Conservation (phyloP, 83 land plant genomes). For the Diphasiastrum complanatum region DNA sequence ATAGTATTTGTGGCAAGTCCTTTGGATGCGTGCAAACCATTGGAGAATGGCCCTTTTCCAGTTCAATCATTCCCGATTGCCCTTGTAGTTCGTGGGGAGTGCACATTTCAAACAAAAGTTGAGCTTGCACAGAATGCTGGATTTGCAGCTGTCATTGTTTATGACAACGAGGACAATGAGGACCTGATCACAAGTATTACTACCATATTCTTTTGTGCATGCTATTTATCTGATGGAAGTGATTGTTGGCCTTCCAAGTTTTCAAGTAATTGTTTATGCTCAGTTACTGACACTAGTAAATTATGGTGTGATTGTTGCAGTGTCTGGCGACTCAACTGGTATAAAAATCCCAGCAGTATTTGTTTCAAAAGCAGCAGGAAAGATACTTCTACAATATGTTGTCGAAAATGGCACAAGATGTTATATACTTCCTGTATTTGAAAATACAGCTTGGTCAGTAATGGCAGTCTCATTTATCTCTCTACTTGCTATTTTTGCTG, state of each 20-base stretch:
- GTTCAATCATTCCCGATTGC: neutral
- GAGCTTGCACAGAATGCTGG: constrained; percentile 23
- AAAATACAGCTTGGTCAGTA: neutral
- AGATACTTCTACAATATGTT: neutral
- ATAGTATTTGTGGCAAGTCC: constrained; percentile 1
- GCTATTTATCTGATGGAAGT: too few species aligned
- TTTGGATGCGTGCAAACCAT: neutral
- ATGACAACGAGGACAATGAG: constrained; percentile 10
- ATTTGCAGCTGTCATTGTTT: constrained; percentile 11
- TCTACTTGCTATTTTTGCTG: neutral
- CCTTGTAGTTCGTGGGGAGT: constrained; percentile 12
- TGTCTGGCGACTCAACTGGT: neutral
- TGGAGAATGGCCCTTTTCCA: neutral
- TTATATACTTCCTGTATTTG: neutral
- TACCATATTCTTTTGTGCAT: too few species aligned
- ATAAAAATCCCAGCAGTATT: neutral
- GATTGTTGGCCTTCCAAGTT: too few species aligned
- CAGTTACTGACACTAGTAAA: too few species aligned
- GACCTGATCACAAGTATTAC: constrained; percentile 17
- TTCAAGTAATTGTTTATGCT: too few species aligned
- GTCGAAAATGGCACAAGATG: neutral
- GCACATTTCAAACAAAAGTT: constrained; percentile 20
- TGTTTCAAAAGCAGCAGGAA: too few species aligned
- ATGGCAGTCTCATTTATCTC: too few species aligned
- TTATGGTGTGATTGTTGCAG: too few species aligned